Evolutionary conservation across 495 filamentous ascomycete genomes (phyloP).

Genomic region (Penicillium ucsense): DNA sequence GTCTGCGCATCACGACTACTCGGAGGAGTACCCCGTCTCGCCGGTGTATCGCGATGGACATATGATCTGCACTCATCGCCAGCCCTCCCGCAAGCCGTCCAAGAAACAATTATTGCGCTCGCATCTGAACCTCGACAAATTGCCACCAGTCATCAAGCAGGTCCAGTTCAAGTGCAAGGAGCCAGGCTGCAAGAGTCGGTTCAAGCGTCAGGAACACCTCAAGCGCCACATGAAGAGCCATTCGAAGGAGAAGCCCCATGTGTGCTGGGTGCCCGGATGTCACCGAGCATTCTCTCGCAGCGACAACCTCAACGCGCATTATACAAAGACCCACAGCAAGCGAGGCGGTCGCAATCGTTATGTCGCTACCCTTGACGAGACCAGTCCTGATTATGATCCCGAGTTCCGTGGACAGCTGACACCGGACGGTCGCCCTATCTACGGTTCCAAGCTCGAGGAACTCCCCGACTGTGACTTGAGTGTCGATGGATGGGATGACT

Average conservation of each 20-base stretch:
- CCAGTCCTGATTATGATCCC: conserved; percentile 34
- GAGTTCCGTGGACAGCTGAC: conserved; percentile 40
- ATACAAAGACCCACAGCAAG: conserved; percentile 42
- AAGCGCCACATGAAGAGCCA: conserved; percentile 55
- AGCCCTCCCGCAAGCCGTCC: conserved; percentile 25
- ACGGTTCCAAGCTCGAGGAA: conserved; percentile 32
- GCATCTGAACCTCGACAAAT: conserved; percentile 31
- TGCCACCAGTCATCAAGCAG: conserved; percentile 33
- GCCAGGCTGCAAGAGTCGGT: conserved; percentile 38
- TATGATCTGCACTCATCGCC: conserved; percentile 24
- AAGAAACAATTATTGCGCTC: conserved; percentile 32
- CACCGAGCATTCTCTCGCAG: conserved; percentile 37
- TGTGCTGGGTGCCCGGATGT: conserved; percentile 39
- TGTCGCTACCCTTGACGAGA: conserved; percentile 37
- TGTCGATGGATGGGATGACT: conserved; percentile 29
- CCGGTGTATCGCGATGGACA: conserved; percentile 27
- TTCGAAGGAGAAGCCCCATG: conserved; percentile 44
- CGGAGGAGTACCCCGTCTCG: conserved; percentile 31
- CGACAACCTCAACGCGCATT: conserved; percentile 41
- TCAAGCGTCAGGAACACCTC: conserved; percentile 55
- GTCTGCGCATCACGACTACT: conserved; percentile 28
- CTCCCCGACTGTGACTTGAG: conserved; percentile 26
- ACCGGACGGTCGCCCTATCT: conserved; percentile 33
- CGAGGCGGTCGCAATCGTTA: conserved; percentile 39
- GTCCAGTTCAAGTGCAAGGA: conserved; percentile 42